Evolutionary conservation across 2,329 filamentous ascomycete genomes (phyloP).

Genomic region (Arthrobotrys entomopaga): DNA sequence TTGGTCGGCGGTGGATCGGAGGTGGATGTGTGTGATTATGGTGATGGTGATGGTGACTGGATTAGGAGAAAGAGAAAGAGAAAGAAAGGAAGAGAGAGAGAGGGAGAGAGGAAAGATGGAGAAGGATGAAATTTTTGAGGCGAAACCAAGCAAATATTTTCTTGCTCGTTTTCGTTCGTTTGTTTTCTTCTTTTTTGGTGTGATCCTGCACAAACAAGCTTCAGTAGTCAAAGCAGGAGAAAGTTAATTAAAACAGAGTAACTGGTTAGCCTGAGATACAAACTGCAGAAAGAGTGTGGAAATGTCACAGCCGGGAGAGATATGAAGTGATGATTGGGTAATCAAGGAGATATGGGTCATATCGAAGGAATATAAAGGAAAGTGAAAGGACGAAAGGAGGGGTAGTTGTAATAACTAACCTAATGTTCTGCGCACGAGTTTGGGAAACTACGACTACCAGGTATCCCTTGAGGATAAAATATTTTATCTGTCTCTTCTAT

Average conservation of each 20-base stretch:
- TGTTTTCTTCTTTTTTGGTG: constrained; percentile 58
- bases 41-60: constrained; percentile 39
- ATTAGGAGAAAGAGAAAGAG: constrained; percentile 40
- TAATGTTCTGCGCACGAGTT: constrained; percentile 55
- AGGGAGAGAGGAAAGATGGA: constrained; percentile 20
- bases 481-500: too few species aligned
- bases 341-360: too few species aligned
- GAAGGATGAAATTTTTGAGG: constrained; percentile 47
- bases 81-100: constrained; percentile 40
- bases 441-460: neutral
- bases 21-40: constrained; percentile 50
- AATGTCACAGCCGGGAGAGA: too few species aligned
- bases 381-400: constrained; percentile 40
- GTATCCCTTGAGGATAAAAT: too few species aligned
- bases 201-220: constrained; percentile 58
- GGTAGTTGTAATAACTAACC: constrained; percentile 33
- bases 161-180: constrained; percentile 54
- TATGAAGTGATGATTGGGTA: too few species aligned
- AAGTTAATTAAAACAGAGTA: constrained; percentile 4
- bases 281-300: constrained; percentile 10
- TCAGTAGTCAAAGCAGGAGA: constrained; percentile 39
- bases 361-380: neutral
- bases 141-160: constrained; percentile 22
- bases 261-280: constrained; percentile 58
- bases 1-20: constrained; percentile 62